Evolutionary conservation across 352 stramenopile genomes (phyloP).

Genomic region (Lagenidium sp.): DNA sequence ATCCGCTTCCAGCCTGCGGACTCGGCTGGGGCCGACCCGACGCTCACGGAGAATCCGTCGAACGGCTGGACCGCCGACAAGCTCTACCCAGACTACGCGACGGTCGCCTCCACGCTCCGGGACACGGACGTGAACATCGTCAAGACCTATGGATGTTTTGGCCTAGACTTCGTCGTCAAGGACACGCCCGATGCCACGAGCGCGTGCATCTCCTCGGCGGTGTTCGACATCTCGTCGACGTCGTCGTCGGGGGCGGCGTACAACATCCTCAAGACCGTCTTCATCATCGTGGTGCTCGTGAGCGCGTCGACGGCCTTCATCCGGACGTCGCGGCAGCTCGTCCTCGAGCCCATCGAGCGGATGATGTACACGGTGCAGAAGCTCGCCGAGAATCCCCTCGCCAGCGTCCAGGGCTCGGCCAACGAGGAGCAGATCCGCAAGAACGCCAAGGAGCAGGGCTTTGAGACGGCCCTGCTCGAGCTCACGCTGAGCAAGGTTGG

Average conservation of each 20-base stretch:
- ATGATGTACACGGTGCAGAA: conserved; percentile 89
- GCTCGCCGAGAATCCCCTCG: conserved; percentile 81
- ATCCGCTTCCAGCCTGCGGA: conserved; percentile 38
- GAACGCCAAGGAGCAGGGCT: conserved; percentile 70
- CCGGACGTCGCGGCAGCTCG: conserved; percentile 68
- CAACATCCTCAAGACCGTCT: conserved; percentile 84
- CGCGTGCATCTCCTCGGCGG: conserved; percentile 60
- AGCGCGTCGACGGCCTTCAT: conserved; percentile 78
- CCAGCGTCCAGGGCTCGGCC: conserved; percentile 63
- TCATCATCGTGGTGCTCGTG: conserved; percentile 82
- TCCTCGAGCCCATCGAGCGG: conserved; percentile 86
- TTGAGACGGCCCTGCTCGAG: conserved; percentile 72
- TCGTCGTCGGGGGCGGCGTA: conserved; percentile 45
- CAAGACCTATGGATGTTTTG: conserved; percentile 73
- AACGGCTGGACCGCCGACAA: conserved; percentile 38
- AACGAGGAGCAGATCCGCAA: conserved; percentile 60
- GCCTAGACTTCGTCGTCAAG: conserved; percentile 40
- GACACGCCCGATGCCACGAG: conserved; percentile 38
- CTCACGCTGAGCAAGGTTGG: conserved; percentile 79
- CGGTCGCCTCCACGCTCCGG: conserved; percentile 32
- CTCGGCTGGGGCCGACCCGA: conserved; percentile 30
- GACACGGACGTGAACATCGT: conserved; percentile 61
- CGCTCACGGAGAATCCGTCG: conserved; percentile 42
- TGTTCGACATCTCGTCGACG: conserved; percentile 74
- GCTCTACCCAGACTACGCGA: conserved; percentile 26